Evolutionary conservation across 2,329 filamentous ascomycete species (phyloP), one percentile per base, ranked within the genome.

Genomic region (Sclerotinia minor): DNA sequence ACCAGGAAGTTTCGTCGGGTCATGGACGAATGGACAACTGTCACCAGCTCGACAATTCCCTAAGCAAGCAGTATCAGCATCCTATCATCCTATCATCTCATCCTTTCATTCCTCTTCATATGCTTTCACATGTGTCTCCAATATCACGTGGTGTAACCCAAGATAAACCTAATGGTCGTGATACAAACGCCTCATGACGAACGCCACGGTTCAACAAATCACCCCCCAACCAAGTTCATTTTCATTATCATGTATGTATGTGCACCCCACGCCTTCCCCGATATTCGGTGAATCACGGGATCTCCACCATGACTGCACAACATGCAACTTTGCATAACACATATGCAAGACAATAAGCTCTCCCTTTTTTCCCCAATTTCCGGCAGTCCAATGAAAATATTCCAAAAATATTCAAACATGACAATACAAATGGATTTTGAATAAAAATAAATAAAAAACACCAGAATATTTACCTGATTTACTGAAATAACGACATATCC

Each of bases 11-110:
- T 67, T 68, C 52, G 74, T 73, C 67, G 69, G 72, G 75, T 81
- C 80, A 73, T 86, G 84, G 71, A 80, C 73, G 75, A 81, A 86
- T 44, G 79, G 81, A 72, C 84, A 86, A 63, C 79, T 74, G 71
- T 80, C 78, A 65, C 84, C 84, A 69, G 82, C 79, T 73, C 83
- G 79, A 76, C 84, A 86, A 69, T 57, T 69, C 45, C 75, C 75
- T 84, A 82, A 83, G 19, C 35, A 29, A 24, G 41, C 64, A 61
- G 47, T 54, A 68, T 76, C 69, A 76, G 75, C 69, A 58, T 17
- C 70, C 70, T 68, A 67, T 65, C 69, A 58, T 17, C 70, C 70
- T 68, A 67, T 65, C 63, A 68, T 68, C 54, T 69, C 69, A 70
- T 71, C 55, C 69, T 67, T 35, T 21, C 45, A 44, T 24, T 63